Conservation (phyloP, 352 stramenopile genomes). For the Phytopythium mirpurense region DNA sequence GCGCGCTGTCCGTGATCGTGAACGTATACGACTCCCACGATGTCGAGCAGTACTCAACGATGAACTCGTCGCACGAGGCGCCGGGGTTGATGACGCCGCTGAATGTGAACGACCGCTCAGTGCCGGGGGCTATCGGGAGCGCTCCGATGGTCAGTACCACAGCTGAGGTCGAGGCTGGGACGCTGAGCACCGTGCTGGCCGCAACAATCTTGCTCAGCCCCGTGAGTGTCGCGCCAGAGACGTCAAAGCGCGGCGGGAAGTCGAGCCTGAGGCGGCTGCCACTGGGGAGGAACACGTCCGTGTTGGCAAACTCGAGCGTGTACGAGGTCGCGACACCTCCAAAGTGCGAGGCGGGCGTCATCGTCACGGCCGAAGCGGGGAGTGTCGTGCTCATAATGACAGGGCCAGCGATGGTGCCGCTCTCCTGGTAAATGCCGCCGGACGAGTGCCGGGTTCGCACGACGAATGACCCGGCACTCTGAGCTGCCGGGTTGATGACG, state of each 20-base stretch:
- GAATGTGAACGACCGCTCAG: conserved; percentile 34
- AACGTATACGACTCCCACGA: conserved; percentile 41
- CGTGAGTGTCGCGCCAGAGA: conserved; percentile 19
- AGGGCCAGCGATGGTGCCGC: conserved; percentile 15
- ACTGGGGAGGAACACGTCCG: conserved; percentile 26
- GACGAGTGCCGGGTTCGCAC: conserved; percentile 38
- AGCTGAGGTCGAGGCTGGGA: conserved; percentile 9
- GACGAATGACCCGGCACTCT: conserved; percentile 23
- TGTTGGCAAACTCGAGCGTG: conserved; percentile 37
- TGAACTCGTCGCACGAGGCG: conserved; percentile 46
- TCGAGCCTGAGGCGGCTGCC: conserved; percentile 31
- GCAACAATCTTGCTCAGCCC: conserved; percentile 25
- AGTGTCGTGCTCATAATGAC: conserved; percentile 23
- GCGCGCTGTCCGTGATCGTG: conserved; percentile 25
- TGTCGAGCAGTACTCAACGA: conserved; percentile 44
- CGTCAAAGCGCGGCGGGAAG: conserved; percentile 38
- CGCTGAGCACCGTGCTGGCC: conserved; percentile 19
- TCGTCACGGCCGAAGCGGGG: conserved; percentile 17
- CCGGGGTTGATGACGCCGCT: conserved; percentile 51
- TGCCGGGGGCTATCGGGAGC: conserved; percentile 23
- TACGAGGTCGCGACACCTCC: conserved; percentile 36
- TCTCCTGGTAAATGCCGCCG: conserved; percentile 35
- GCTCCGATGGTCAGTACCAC: conserved; percentile 27
- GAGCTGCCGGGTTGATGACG: conserved; percentile 51
- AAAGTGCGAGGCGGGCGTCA: conserved; percentile 38